Evolutionary conservation across 495 filamentous ascomycete genomes (phyloP).

Genomic region (Penicillium diatomitis): DNA sequence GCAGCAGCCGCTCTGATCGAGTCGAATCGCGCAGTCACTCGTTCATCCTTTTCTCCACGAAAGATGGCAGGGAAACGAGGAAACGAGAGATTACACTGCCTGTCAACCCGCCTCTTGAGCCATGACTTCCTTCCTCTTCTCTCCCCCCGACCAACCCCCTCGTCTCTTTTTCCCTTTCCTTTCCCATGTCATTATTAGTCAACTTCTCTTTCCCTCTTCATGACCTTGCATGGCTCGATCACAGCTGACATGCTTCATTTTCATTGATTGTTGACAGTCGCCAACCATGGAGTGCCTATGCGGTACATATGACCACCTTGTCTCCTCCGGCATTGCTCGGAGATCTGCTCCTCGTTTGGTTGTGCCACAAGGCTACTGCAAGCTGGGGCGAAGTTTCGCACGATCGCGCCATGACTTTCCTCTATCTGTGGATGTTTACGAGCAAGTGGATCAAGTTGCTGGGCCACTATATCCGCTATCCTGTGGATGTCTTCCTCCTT

Average conservation of each 20-base stretch:
- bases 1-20: too few species aligned
- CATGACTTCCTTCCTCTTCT: too few species aligned
- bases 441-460: conserved; percentile 72
- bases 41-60: too few species aligned
- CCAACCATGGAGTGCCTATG: conserved; percentile 69
- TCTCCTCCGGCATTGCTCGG: conserved; percentile 58
- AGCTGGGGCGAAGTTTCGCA: conserved; percentile 34
- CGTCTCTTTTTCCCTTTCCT: neutral
- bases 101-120: too few species aligned
- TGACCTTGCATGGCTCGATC: neutral
- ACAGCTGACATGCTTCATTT: conserved; percentile 20
- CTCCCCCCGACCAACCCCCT: neutral
- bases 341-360: conserved; percentile 52
- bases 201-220: neutral
- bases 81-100: too few species aligned
- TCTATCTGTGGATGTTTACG: conserved; percentile 54
- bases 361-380: conserved; percentile 38
- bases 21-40: too few species aligned
- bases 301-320: conserved; percentile 64
- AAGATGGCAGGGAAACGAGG: too few species aligned
- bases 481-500: conserved; percentile 56
- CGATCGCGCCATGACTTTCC: conserved; percentile 37
- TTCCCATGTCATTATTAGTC: neutral
- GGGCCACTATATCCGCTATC: conserved; percentile 63
- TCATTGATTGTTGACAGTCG: conserved; percentile 32